phyloP scores from a whole-genome alignment of 768 basidiomycete genomes.

The Suillus cothurnatus region DNA sequence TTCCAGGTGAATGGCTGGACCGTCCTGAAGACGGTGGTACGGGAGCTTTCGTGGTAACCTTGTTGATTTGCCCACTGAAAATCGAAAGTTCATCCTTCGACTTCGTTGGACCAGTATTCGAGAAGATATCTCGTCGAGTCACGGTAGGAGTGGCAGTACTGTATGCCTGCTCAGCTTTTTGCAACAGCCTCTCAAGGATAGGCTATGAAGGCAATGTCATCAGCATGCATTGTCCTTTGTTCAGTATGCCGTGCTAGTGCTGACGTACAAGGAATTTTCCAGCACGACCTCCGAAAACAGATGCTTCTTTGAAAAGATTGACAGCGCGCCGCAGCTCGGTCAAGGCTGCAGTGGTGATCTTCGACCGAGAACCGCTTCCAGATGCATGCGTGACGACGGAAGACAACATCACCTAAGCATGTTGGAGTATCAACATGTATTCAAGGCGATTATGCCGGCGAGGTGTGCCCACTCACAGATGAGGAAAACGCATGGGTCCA shows the following conservation, averaged over 20 bases:
- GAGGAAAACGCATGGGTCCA: constrained; percentile 77
- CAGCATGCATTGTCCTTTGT: not conserved
- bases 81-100: constrained; percentile 72
- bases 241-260: not conserved
- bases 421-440: constrained; percentile 7
- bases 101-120: constrained; percentile 45
- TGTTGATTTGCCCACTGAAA: constrained; percentile 76
- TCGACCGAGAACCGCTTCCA: constrained; percentile 46
- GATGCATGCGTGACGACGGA: constrained; percentile 75
- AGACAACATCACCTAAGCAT: constrained; percentile 66
- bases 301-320: constrained; percentile 66
- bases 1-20: constrained; percentile 15
- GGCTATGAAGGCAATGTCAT: constrained; percentile 45
- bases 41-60: constrained; percentile 50
- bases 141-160: constrained; percentile 47
- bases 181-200: constrained; percentile 59
- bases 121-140: constrained; percentile 58
- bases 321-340: constrained; percentile 61
- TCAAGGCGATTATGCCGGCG: not conserved
- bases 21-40: constrained; percentile 17
- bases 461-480: constrained; percentile 49
- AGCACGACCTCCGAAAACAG: constrained; percentile 63
- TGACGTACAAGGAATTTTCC: constrained; percentile 66
- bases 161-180: constrained; percentile 59
- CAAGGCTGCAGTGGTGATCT: constrained; percentile 71